Conservation (phyloP, 768 basidiomycete species). For the Xerocomellus chrysenteron region DNA sequence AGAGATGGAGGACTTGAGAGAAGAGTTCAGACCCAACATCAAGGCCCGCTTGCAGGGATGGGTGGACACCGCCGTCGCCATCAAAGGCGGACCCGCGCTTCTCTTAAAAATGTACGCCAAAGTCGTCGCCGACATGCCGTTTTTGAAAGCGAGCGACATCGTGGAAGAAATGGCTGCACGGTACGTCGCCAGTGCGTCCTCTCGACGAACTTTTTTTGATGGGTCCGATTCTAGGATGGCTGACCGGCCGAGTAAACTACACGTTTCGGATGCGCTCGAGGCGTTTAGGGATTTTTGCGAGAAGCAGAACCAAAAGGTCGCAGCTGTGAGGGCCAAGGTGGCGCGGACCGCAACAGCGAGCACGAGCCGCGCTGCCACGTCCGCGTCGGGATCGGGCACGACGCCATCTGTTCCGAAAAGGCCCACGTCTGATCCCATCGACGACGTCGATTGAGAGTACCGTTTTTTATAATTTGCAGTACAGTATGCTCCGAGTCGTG, state of each 20-base stretch:
- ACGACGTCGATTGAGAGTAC: conserved; percentile 33
- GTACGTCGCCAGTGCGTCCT: conserved; percentile 34
- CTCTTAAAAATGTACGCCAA: conserved; percentile 45
- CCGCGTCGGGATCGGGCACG: conserved; percentile 16
- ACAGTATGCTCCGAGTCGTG: background rate
- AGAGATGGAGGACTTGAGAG: conserved; percentile 58
- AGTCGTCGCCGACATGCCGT: conserved; percentile 56
- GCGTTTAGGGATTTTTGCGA: conserved; percentile 49
- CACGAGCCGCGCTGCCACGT: background rate
- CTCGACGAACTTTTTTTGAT: background rate
- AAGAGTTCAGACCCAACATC: conserved; percentile 59
- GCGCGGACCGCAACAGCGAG: background rate
- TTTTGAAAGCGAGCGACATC: conserved; percentile 48
- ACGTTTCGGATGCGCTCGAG: conserved; percentile 53
- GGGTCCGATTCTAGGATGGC: conserved; percentile 37
- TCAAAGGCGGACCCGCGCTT: conserved; percentile 40
- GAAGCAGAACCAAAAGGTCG: conserved; percentile 43
- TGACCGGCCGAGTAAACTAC: conserved; percentile 53
- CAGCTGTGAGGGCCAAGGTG: conserved; percentile 19
- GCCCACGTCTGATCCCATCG: conserved; percentile 16
- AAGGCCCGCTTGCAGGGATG: conserved; percentile 60
- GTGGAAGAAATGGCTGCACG: conserved; percentile 54
- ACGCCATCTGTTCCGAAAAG: conserved; percentile 8
- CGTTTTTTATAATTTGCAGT: background rate
- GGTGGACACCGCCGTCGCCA: conserved; percentile 38